Percentiles rank a stretch among this genome's conserved stretches.
Conservation (phyloP, 306 rosid species). For the Dalbergia oliveri region DNA sequence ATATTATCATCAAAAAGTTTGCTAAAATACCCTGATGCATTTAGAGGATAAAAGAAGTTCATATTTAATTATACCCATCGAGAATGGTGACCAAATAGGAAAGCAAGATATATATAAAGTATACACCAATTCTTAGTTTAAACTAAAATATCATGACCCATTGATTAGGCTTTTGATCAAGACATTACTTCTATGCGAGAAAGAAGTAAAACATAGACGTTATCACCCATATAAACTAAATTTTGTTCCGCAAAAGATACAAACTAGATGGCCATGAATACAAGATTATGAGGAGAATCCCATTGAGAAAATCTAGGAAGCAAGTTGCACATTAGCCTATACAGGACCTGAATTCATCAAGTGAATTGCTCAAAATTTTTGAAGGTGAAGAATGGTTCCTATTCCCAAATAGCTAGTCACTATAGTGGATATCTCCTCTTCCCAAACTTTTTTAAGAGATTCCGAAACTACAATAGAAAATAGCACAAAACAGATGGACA, state of each 20-base stretch:
- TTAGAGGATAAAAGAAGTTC: conserved; percentile 33
- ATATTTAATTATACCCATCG: conserved; percentile 3
- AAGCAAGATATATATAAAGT: conserved; percentile 19
- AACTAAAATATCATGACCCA: conserved; percentile 8
- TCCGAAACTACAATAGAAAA: too few relatives aligned
- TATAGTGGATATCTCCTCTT: too few relatives aligned
- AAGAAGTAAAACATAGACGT: conserved; percentile 7
- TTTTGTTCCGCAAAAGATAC: neutral
- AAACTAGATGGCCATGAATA: conserved; percentile 13
- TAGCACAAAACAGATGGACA: too few relatives aligned
- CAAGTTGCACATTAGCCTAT: too few relatives aligned
- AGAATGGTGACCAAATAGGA: neutral
- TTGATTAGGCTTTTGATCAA: conserved; percentile 15
- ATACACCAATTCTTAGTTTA: conserved; percentile 9
- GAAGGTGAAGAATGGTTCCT: too few relatives aligned
- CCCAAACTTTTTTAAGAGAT: too few relatives aligned
- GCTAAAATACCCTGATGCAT: too few relatives aligned
- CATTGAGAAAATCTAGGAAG: too few relatives aligned
- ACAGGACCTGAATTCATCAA: too few relatives aligned
- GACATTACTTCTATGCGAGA: conserved; percentile 26
- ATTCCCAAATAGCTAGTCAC: too few relatives aligned
- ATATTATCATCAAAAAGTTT: too few relatives aligned
- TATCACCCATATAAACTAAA: conserved; percentile 10
- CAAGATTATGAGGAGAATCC: conserved; percentile 20
- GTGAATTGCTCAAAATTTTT: too few relatives aligned